Conservation (phyloP, 108 stramenopile genomes). For the Seminavis robusta region DNA sequence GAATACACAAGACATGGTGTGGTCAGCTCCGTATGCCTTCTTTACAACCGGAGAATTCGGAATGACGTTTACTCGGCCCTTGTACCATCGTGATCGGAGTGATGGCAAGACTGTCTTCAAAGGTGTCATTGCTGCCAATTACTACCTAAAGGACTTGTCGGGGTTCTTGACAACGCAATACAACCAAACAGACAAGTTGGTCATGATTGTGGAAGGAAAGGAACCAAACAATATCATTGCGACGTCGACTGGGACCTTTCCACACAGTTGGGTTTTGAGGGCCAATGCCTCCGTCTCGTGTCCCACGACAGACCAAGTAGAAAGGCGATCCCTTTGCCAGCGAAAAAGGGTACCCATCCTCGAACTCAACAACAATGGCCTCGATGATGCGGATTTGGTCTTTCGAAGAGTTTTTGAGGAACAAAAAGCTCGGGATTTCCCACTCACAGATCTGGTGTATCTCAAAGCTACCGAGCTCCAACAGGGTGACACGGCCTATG, state of each 20-base stretch:
- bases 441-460: constrained; percentile 23
- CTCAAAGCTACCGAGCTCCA: too few species aligned
- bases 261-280: constrained; percentile 10
- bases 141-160: constrained; percentile 18
- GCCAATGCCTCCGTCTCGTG: constrained; percentile 11
- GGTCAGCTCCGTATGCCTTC: constrained; percentile 34
- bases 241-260: constrained; percentile 26
- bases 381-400: too few species aligned
- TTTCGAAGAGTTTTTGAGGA: too few species aligned
- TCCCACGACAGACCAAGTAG: too few species aligned
- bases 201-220: constrained; percentile 28
- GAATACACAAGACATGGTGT: constrained; percentile 20
- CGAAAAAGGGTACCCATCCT: too few species aligned
- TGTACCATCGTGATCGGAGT: constrained; percentile 16
- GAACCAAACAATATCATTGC: constrained; percentile 42
- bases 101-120: constrained; percentile 27
- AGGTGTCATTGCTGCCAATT: constrained; percentile 43
- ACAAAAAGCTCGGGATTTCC: too few species aligned
- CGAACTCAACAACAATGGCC: too few species aligned
- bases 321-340: too few species aligned
- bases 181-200: constrained; percentile 10
- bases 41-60: constrained; percentile 22
- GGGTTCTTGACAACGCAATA: constrained; percentile 20
- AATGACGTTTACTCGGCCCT: constrained; percentile 31
- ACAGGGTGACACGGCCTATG: too few species aligned